Percentiles rank a stretch among this genome's conserved stretches.
Evolutionary conservation across 257 asterid species (phyloP).

Genomic region (Ilex aquifolium): DNA sequence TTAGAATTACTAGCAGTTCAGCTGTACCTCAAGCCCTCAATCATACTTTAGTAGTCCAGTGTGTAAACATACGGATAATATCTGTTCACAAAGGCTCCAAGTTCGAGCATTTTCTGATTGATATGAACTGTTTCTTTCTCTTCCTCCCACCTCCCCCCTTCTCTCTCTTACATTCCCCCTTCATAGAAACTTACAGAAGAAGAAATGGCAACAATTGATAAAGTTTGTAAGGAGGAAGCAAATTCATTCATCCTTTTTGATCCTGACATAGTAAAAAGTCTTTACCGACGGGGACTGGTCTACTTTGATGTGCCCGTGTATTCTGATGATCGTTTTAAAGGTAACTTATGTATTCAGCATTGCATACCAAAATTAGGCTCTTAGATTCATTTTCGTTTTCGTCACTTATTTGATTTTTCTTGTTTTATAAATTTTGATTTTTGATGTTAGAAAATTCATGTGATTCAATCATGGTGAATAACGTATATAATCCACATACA

Average conservation of each 20-base stretch:
- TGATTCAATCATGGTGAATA: too few species aligned
- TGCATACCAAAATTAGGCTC: not conserved
- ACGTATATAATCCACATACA: too few species aligned
- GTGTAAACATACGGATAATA: too few species aligned
- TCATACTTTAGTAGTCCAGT: too few species aligned
- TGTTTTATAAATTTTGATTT: not conserved
- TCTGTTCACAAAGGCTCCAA: not conserved
- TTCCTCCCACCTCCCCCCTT: constrained; percentile 7
- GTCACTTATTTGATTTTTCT: not conserved
- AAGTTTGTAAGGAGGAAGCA: constrained; percentile 96
- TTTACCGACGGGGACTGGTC: constrained; percentile 79
- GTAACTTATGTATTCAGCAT: constrained; percentile 27
- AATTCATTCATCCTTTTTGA: constrained; percentile 86
- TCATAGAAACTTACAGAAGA: constrained; percentile 93
- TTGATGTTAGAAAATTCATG: not conserved
- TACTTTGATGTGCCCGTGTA: constrained; percentile 96
- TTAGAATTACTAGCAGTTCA: not conserved
- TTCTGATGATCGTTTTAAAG: constrained; percentile 96
- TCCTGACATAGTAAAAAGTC: constrained; percentile 82
- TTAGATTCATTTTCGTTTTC: not conserved
- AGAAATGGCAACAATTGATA: constrained; percentile 96
- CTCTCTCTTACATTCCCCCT: not conserved
- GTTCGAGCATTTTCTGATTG: constrained; percentile 9
- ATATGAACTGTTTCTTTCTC: constrained; percentile 6
- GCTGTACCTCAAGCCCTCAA: not conserved